Base-by-base conservation (phyloP, 2,329 filamentous ascomycete species). In the Myotisia sp. region DNA sequence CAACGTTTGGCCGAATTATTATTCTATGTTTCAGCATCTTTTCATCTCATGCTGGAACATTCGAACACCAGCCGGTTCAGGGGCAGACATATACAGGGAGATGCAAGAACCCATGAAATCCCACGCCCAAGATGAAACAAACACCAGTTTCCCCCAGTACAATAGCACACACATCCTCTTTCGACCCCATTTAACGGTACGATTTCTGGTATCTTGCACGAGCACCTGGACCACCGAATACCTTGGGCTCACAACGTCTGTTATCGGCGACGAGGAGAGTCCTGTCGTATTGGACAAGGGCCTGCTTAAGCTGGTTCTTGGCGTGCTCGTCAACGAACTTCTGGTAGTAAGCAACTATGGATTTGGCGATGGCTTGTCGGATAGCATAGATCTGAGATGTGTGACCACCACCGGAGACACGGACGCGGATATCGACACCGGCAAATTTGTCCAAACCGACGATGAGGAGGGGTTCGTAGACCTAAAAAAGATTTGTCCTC, bases 251-350 rank as follows among this genome's bases (percentile, higher is more conserved):
- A 68, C 84, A 90, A 56, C 90, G 83, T 67, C 90, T 81, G 80
- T 93, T 94, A 70, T 98, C 90, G 67, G 90, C 90, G 57, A 98
- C 90, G 60, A 98, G 81, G 51, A 98, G 79, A 62, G 85, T 92
- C 60, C 86, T 78, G 74, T 93, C 85, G 74, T 87, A 98, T 65
- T 85, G 76, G 59, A 87, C 82, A 53, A 98, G 78, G 52, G 83
- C 82, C 70, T 87, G 80, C 84, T 95, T 98, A 60, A 98, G 76
- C 69, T 85, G 74, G 78, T 95, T 94, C 82, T 98, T 98, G 72
- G 81, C 84, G 81, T 95, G 86, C 81, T 98, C 90, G 63, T 98
- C 90, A 68, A 95, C 84, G 71, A 79, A 98, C 76, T 98, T 94
- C 73, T 94, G 87, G 81, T 94, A 95, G 80, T 94, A 94, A 67